Evolutionary conservation across 441 rosid genomes (phyloP).

Genomic region (Gossypium schwendimanii): DNA sequence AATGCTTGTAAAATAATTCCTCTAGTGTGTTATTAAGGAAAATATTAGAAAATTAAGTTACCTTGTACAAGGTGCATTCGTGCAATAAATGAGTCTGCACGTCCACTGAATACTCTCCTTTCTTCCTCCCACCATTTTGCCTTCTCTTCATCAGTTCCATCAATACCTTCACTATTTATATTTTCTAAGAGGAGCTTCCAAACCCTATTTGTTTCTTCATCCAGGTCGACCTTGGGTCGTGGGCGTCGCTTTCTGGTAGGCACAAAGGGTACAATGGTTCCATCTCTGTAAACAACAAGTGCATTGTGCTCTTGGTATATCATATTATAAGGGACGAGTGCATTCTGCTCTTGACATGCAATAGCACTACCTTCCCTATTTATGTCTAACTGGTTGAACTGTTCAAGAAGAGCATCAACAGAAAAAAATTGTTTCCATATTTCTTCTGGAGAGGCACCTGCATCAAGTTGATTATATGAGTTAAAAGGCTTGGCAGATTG

Average conservation of each 20-base stretch:
- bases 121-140: conserved; percentile 62
- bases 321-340: conserved; percentile 42
- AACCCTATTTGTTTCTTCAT: conserved; percentile 52
- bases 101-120: conserved; percentile 48
- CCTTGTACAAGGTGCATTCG: conserved; percentile 81
- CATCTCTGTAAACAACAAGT: conserved; percentile 40
- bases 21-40: neutral
- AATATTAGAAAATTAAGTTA: conserved; percentile 17
- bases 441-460: conserved; percentile 43
- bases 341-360: conserved; percentile 31
- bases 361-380: conserved; percentile 27
- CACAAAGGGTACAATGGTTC: conserved; percentile 37
- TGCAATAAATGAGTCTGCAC: conserved; percentile 59
- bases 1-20: neutral
- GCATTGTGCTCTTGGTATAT: conserved; percentile 30
- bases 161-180: conserved; percentile 50
- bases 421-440: conserved; percentile 27
- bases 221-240: conserved; percentile 54
- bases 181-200: conserved; percentile 58
- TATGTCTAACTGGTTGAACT: conserved; percentile 36
- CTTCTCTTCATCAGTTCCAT: conserved; percentile 54
- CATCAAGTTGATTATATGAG: conserved; percentile 22
- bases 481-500: conserved; percentile 12
- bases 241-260: conserved; percentile 30
- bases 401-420: conserved; percentile 32